These are phyloP conservation scores for Trichocomaceae sp. DNA, from an alignment of 2,329 filamentous ascomycete species.

Conservation along the genomic window DNA sequence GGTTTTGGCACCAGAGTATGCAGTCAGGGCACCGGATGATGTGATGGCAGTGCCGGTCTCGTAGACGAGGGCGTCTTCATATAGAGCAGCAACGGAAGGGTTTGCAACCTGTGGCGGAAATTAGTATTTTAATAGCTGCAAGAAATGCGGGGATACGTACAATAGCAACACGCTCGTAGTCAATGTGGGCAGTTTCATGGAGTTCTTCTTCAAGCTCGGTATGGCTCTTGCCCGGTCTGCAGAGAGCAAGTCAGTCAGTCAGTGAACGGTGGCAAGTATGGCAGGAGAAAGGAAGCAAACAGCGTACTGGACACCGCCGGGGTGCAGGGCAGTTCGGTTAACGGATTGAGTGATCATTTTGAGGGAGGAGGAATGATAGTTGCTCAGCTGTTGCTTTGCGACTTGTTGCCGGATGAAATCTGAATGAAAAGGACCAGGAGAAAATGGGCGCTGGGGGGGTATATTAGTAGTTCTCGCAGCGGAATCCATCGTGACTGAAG, in stretches of 20 bases:
- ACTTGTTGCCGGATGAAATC: slow-evolving; percentile 54
- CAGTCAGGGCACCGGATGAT: slow-evolving; percentile 86
- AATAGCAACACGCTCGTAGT: slow-evolving; percentile 97
- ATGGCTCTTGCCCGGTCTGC: slow-evolving; percentile 75
- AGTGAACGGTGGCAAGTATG: background rate
- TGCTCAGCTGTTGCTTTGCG: slow-evolving; percentile 51
- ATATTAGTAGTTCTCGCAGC: slow-evolving; percentile 38
- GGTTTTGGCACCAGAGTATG: slow-evolving; percentile 97
- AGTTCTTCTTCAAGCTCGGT: slow-evolving; percentile 97
- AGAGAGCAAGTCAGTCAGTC: background rate
- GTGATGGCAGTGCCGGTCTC: slow-evolving; percentile 97
- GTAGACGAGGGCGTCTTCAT: slow-evolving; percentile 98
- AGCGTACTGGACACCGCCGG: slow-evolving; percentile 79
- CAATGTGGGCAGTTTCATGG: slow-evolving; percentile 95
- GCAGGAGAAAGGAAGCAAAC: background rate
- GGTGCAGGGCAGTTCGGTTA: slow-evolving; percentile 91
- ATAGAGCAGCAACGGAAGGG: slow-evolving; percentile 88
- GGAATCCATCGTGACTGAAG: slow-evolving; percentile 21
- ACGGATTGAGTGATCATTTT: slow-evolving; percentile 53
- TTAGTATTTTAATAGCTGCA: background rate
- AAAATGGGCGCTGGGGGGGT: slow-evolving; percentile 36
- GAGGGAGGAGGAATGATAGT: slow-evolving; percentile 54
- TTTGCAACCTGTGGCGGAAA: slow-evolving; percentile 60
- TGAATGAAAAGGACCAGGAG: slow-evolving; percentile 44
- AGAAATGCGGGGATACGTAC: slow-evolving; percentile 47